Evolutionary conservation across 495 filamentous ascomycete genomes (phyloP), one percentile per base, ranked within the genome.

Genomic region (Annulohypoxylon bovei): DNA sequence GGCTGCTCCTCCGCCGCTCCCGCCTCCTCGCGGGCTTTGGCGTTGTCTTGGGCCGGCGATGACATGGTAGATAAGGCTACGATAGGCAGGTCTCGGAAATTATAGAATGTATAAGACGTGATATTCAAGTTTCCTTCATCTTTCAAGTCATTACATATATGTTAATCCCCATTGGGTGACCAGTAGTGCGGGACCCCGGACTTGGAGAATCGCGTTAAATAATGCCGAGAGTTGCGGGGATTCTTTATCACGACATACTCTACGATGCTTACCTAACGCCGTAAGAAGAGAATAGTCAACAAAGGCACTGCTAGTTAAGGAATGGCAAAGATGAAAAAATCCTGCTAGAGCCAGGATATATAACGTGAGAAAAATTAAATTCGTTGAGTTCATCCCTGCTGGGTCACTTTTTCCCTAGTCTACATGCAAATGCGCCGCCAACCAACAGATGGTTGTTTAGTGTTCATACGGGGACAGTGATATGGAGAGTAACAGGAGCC

Each of bases 341-440:
- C 14, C 20, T 23, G 46, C 11, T n/a, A 28, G 23, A 8, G 50
- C 14, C 9, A 9, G 28, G 14, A 57, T 60, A 42, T 22, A 59
- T 58, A 59, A 65, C 44, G 53, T 72, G 39, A 72, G 23, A 64
- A 67, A 37, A 49, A 73, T 73, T 68, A 73, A 64, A 68, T 64
- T 75, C 70, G 62, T 75, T 56, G 47, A 64, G 70, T 50, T 72
- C 62, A 52, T 72, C 72, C 72, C 61, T 63, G 55, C 49, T 59
- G 67, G 60, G 60, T 52, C 61, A 57, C 73, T 59, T 73, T 79
- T 78, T 76, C 76, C 77, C 68, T 79, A 81, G 76, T 83, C 79
- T 83, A 82, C 78, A 83, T 81, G 79, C 76, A 77, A 77, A 59
- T 80, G 69, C 77, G 79, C 79, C 78, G 71, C 76, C 73, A 76